These are phyloP conservation scores for Aspergillus arachidicola DNA, from an alignment of 2,329 filamentous ascomycete species.

Conservation along the genomic window DNA sequence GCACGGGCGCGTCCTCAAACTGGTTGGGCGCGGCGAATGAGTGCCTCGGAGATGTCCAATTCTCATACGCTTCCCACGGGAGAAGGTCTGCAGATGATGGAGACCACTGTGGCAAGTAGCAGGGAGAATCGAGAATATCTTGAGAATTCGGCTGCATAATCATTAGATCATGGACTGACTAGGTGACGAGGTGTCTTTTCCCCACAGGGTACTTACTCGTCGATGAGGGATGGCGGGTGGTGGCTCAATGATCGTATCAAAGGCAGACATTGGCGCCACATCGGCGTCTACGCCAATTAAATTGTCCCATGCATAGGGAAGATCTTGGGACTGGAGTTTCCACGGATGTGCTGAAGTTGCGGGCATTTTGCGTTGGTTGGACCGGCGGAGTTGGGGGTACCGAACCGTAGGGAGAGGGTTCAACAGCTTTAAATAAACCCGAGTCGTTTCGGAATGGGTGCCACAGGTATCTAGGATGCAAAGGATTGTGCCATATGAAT, in stretches of 20 bases:
- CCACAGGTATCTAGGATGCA: not conserved
- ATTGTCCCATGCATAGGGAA: not conserved
- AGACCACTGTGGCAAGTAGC: slow-evolving; percentile 2
- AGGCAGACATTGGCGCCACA: not conserved
- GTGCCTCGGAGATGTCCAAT: not conserved
- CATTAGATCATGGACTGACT: not conserved
- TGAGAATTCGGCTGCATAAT: not conserved
- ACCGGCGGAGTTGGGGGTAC: not conserved
- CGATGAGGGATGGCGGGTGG: not conserved
- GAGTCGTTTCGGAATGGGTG: not conserved
- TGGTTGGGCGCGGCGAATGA: not conserved
- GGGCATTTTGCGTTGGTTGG: slow-evolving; percentile 3
- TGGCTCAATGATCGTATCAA: not conserved
- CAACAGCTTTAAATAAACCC: not conserved
- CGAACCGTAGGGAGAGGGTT: not conserved
- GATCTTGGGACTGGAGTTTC: slow-evolving; percentile 1
- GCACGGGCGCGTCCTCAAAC: not conserved
- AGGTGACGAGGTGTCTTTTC: not conserved
- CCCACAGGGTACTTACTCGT: not conserved
- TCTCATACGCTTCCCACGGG: slow-evolving; percentile 1
- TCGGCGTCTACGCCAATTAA: not conserved
- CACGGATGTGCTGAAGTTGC: not conserved
- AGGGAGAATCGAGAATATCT: not conserved
- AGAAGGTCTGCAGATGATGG: not conserved
- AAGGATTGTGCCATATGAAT: not conserved